Evolutionary conservation across 352 stramenopile genomes (phyloP).

Genomic region (Thalassiosira sp.): DNA sequence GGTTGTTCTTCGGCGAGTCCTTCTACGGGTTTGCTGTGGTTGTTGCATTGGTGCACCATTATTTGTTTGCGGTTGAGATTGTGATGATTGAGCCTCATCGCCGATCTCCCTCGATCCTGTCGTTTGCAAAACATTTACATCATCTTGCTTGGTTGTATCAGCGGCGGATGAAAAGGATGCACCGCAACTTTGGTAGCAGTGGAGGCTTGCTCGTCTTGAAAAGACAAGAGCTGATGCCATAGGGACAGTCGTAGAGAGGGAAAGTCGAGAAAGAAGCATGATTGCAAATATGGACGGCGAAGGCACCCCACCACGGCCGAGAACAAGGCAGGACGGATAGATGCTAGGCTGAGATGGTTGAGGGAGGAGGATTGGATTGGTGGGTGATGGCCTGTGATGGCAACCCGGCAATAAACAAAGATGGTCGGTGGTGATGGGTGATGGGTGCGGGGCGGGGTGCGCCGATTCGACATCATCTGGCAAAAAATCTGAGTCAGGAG

Average conservation of each 20-base stretch:
- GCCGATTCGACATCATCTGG: too few species aligned
- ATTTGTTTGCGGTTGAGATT: not conserved
- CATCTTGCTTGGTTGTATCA: not conserved
- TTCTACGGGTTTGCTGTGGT: slow-evolving; percentile 1
- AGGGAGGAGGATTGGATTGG: too few species aligned
- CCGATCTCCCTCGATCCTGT: too few species aligned
- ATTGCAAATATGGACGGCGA: too few species aligned
- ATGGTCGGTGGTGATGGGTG: not conserved
- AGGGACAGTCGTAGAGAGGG: not conserved
- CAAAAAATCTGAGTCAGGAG: not conserved
- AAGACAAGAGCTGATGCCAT: not conserved
- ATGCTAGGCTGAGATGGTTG: too few species aligned
- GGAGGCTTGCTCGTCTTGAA: not conserved
- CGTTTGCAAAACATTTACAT: not conserved
- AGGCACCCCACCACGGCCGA: too few species aligned
- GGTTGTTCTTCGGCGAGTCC: slow-evolving; percentile 13
- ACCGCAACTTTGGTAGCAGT: too few species aligned
- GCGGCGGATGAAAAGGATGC: not conserved
- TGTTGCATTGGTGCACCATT: not conserved
- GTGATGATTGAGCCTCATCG: not conserved
- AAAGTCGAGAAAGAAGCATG: not conserved
- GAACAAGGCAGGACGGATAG: too few species aligned
- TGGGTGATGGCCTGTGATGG: too few species aligned
- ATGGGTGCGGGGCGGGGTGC: not conserved
- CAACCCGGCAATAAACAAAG: too few species aligned